Evolutionary conservation across 148 eudicot genomes (phyloP).

Genomic region (Chenopodium berlandieri): DNA sequence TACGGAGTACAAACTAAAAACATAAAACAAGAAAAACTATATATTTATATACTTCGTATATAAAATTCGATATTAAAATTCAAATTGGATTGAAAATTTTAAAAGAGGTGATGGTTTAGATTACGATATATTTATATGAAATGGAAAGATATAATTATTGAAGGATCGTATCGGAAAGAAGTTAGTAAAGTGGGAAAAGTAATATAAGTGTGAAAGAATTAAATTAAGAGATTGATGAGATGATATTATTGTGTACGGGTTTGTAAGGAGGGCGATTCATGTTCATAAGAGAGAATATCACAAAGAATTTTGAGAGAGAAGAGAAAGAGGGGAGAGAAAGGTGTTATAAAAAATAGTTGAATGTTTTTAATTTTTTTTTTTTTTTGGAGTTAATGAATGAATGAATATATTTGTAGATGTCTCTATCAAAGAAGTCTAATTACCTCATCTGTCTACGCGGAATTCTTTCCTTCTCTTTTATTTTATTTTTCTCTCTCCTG

Average conservation of each 20-base stretch:
- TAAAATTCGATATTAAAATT: no score
- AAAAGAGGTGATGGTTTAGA: neutral
- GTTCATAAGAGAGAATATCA: neutral
- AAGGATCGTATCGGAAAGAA: neutral
- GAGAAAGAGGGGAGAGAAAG: neutral
- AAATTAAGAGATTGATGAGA: no score
- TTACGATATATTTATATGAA: neutral
- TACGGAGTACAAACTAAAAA: neutral
- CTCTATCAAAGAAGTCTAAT: conserved; percentile 7
- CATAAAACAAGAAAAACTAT: neutral
- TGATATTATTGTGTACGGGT: no score
- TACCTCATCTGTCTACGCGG: conserved; percentile 73
- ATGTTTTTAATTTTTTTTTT: neutral
- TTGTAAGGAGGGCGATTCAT: neutral
- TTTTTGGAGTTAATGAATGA: neutral
- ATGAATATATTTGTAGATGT: neutral
- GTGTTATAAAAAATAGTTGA: neutral
- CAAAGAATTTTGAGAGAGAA: neutral
- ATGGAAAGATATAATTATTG: neutral
- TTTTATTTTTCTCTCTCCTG: neutral
- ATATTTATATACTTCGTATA: neutral
- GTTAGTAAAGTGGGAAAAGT: neutral
- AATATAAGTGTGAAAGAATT: conserved; percentile 39
- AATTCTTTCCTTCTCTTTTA: conserved; percentile 19
- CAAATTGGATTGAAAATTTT: no score